Base-by-base conservation (phyloP, 2,329 filamentous ascomycete genomes). In the Aspergillus flavus region DNA sequence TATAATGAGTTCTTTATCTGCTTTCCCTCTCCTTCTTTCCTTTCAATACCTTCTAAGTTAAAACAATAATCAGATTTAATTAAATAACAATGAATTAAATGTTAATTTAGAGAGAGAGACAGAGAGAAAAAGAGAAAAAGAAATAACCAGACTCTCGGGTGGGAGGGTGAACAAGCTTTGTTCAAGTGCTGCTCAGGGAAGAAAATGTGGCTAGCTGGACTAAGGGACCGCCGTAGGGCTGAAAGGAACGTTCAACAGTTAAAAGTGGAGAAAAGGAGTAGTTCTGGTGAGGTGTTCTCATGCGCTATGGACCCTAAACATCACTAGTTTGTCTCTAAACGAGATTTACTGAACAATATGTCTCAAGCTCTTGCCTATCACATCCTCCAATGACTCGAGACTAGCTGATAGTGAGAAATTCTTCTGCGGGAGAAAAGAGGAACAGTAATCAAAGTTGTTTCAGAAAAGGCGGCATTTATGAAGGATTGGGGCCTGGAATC, bases 241-340 rank as follows among this genome's bases (percentile, higher is more conserved):
- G 56, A 58, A 58, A 57, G 34, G 32, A 36, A 58, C 45, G 56
- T 46, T 58, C 41, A 46, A 34, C 26, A 26, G 21, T 55, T 26
- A 26, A 55, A 53, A 39, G 34, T 36, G 52, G 30, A 19, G 52
- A 55, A 39, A 39, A 55, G 52, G 32, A 55, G n/a, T 36, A 23
- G 34, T 36, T 39, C 34, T 55, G 32, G 21, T 55, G 52, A 55
- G 52, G 52, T 55, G 52, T 55, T 55, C 21, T 36, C 26, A 21
- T 26, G 21, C 52, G 23, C 32, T 55, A 55, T 55, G 19, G n/a
- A 39, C 36, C 52, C 52, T 41, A 39, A n/a, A 41, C 52, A 36
- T 55, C 36, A 34, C 52, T 55, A 39, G 52, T 54, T 34, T 54
- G 52, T 36, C 19, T 36, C 21, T 21, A 54, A 23, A 14, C n/a